Conservation (phyloP, 2,329 filamentous ascomycete species). For the Tothia fuscella region DNA sequence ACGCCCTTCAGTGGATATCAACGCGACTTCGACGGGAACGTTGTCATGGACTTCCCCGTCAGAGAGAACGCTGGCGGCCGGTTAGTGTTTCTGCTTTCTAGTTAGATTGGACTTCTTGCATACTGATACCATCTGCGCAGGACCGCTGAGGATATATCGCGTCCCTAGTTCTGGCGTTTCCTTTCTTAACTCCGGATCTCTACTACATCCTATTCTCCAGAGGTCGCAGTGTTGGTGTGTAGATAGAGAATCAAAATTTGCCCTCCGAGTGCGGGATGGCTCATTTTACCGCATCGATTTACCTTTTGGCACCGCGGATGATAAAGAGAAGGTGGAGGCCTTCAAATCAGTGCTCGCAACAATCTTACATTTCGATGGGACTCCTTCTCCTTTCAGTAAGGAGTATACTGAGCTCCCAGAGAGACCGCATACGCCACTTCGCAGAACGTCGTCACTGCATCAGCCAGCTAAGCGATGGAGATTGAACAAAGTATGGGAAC, state of each 20-base stretch:
- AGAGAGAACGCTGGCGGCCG: slow-evolving; percentile 70
- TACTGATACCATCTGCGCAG: slow-evolving; percentile 28
- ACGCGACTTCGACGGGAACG: slow-evolving; percentile 44
- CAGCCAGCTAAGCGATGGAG: slow-evolving; percentile 36
- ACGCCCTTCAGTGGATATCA: slow-evolving; percentile 16
- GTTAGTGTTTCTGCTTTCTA: slow-evolving; percentile 32
- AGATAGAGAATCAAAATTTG: slow-evolving; percentile 70
- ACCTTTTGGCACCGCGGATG: slow-evolving; percentile 51
- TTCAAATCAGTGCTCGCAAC: slow-evolving; percentile 59
- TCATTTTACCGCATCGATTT: slow-evolving; percentile 88
- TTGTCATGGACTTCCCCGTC: slow-evolving; percentile 64
- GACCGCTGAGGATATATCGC: slow-evolving; percentile 71
- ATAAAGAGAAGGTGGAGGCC: slow-evolving; percentile 50
- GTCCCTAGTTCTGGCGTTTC: slow-evolving; percentile 69
- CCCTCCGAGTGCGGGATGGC: slow-evolving; percentile 71
- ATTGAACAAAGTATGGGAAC: slow-evolving; percentile 35
- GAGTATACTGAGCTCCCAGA: slow-evolving; percentile 64
- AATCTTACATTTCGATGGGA: slow-evolving; percentile 77
- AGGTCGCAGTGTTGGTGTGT: slow-evolving; percentile 93
- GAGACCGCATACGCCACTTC: slow-evolving; percentile 45
- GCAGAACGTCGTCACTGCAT: slow-evolving; percentile 47
- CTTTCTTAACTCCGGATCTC: slow-evolving; percentile 68
- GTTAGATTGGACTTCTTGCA: neutral
- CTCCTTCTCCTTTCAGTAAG: slow-evolving; percentile 72
- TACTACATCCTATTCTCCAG: slow-evolving; percentile 75